Conservation (phyloP, 371 early-diverging fungal genomes). For the Mortierella sp. region DNA sequence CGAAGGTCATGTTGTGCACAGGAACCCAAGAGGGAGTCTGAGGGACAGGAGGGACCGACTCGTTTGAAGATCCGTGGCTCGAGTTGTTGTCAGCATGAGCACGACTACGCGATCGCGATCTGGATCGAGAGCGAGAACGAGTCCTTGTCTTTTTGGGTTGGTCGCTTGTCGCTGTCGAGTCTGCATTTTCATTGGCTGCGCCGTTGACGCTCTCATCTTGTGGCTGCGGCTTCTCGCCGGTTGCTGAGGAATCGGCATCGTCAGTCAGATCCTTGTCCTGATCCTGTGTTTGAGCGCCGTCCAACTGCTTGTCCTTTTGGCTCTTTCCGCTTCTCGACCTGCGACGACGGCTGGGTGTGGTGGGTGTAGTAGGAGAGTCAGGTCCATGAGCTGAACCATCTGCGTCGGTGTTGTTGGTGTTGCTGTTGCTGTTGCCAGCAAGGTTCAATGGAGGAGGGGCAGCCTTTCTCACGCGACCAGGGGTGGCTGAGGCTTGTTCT, state of each 20-base stretch:
- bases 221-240: slow-evolving; percentile 7
- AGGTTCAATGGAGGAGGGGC: slow-evolving; percentile 49
- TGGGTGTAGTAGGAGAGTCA: slow-evolving; percentile 41
- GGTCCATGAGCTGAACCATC: slow-evolving; percentile 1
- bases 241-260: not conserved
- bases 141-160: slow-evolving; percentile 48
- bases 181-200: slow-evolving; percentile 10
- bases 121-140: slow-evolving; percentile 47
- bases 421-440: slow-evolving; percentile 25
- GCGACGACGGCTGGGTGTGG: slow-evolving; percentile 46
- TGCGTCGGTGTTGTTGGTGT: slow-evolving; percentile 19
- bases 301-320: slow-evolving; percentile 34
- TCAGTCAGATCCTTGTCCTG: slow-evolving; percentile 17
- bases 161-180: slow-evolving; percentile 7
- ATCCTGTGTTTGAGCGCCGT: slow-evolving; percentile 17
- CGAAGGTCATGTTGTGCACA: slow-evolving; percentile 39
- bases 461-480: slow-evolving; percentile 30
- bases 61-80: slow-evolving; percentile 32
- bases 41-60: slow-evolving; percentile 56
- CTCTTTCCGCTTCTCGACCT: slow-evolving; percentile 46
- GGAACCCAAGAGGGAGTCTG: slow-evolving; percentile 58
- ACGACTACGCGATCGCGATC: slow-evolving; percentile 39
- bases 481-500: not conserved
- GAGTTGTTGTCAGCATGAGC: slow-evolving; percentile 36
- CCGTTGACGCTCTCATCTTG: not conserved